Evolutionary conservation across 352 stramenopile species (phyloP).

Genomic region (Globisporangium orthogonon): DNA sequence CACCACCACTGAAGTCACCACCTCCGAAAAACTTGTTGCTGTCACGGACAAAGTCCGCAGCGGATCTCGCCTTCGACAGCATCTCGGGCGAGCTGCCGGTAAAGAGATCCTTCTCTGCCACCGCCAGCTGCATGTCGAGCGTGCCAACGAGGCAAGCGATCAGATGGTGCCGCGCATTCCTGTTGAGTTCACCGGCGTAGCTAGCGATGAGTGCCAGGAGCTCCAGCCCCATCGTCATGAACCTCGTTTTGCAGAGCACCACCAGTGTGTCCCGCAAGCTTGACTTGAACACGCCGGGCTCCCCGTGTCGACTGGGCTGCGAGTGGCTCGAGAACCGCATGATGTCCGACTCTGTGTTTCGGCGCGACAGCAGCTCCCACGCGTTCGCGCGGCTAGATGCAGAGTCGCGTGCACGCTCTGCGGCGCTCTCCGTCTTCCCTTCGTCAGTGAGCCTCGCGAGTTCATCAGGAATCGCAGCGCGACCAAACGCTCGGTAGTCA

Average conservation of each 20-base stretch:
- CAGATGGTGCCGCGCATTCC: slow-evolving; percentile 38
- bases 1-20: no score
- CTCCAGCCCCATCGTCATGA: slow-evolving; percentile 68
- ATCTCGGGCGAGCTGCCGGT: not conserved
- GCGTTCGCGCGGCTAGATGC: slow-evolving; percentile 11
- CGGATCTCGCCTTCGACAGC: slow-evolving; percentile 4
- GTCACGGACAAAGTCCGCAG: not conserved
- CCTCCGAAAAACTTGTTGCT: not conserved
- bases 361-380: slow-evolving; percentile 7
- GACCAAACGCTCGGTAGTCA: slow-evolving; percentile 76
- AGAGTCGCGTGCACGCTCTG: not conserved
- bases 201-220: slow-evolving; percentile 61
- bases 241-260: slow-evolving; percentile 58
- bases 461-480: slow-evolving; percentile 63
- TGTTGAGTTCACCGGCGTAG: slow-evolving; percentile 43
- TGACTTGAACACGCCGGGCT: slow-evolving; percentile 14
- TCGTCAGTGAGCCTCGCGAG: slow-evolving; percentile 25
- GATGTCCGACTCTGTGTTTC: slow-evolving; percentile 18
- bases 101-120: slow-evolving; percentile 57
- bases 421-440: not conserved
- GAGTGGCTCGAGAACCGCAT: slow-evolving; percentile 8
- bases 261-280: slow-evolving; percentile 26
- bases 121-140: slow-evolving; percentile 38
- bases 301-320: slow-evolving; percentile 4
- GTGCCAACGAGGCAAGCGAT: slow-evolving; percentile 56